Base-by-base conservation (phyloP, 352 stramenopile genomes). In the Thalassiosira hispida region DNA sequence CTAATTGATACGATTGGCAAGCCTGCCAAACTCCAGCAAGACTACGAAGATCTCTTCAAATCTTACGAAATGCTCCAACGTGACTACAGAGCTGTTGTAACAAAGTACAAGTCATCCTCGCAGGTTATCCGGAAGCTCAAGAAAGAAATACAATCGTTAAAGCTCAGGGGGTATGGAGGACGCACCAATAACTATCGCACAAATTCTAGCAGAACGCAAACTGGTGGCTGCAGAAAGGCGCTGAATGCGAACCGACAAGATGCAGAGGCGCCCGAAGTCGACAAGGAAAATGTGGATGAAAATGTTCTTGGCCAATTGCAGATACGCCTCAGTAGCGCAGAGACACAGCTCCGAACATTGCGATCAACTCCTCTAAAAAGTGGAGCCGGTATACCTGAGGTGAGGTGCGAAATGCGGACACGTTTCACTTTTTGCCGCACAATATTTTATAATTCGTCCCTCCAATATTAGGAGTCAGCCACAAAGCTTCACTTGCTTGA, bases 1-100 rank as follows among this genome's bases (percentile, higher is more conserved):
- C 11, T 42, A 5, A 31, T 55, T 55, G 60, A 55, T 38, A 23
- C 42, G 9, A 46, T 57, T 1, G 23, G 20, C 1, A 40, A 69
- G 23, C 60, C 46, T 1, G 23, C 16, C 5, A 7, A 40, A 29
- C 22, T 42, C 0, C 27, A 73, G 38, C 23, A 29, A 35, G 68
- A 77, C 20, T 83, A 83, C 20, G 29, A 83, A 35, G 67, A 78
- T 38, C 46, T 83, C 2, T 73, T 83, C 16, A 61, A 65, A 29
- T 46, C 53, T 6, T 78, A 78, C 35, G 40, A 73, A 16, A 49
- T 35, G 12, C 23, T 78, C 0, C 47, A 78, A 27, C 27, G 46
- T 4, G 33, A 66, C 16, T 47, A 78, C 55, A 44, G 61, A 38
- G 31, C 20, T n/a, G 22, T 74, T 7, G 38, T 57, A 11, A n/a